Conservation (phyloP, 1,284 basidiomycete genomes). For the Ceratobasidium sp. region DNA sequence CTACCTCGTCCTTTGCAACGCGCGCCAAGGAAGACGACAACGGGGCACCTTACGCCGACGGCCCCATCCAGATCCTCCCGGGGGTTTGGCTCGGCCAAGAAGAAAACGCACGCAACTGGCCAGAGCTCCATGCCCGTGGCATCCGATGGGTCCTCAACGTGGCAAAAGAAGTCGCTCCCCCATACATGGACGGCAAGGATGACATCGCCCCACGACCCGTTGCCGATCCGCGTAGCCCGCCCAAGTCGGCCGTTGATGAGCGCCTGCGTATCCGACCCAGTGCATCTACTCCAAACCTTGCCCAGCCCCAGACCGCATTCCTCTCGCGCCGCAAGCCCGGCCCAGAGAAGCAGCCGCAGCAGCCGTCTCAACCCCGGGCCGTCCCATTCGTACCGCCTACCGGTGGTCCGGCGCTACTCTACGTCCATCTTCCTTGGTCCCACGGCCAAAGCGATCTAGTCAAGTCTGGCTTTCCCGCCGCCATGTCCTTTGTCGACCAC, state of each 20-base stretch:
- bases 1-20: constrained; percentile 60
- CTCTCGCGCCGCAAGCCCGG: constrained; percentile 57
- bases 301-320: constrained; percentile 62
- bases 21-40: constrained; percentile 74
- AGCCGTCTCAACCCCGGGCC: constrained; percentile 13
- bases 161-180: constrained; percentile 89
- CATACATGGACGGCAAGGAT: constrained; percentile 60
- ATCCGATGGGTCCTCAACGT: constrained; percentile 92
- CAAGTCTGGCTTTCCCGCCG: constrained; percentile 76
- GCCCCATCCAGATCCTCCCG: constrained; percentile 89
- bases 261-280: constrained; percentile 63
- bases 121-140: constrained; percentile 72
- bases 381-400: constrained; percentile 63
- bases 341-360: constrained; percentile 42
- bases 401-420: constrained; percentile 82
- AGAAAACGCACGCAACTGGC: constrained; percentile 88
- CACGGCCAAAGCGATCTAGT: constrained; percentile 93
- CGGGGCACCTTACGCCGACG: constrained; percentile 79
- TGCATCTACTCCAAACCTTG: constrained; percentile 74
- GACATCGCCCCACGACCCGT: constrained; percentile 55
- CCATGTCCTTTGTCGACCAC: constrained; percentile 83
- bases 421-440: constrained; percentile 94
- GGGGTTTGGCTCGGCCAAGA: constrained; percentile 94
- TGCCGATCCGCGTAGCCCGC: constrained; percentile 46
- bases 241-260: constrained; percentile 53